A percentile compares a stretch with the other conserved stretches of the same genome.
Conservation (phyloP, 1,284 basidiomycete species). For the Takashimella koratensis region DNA sequence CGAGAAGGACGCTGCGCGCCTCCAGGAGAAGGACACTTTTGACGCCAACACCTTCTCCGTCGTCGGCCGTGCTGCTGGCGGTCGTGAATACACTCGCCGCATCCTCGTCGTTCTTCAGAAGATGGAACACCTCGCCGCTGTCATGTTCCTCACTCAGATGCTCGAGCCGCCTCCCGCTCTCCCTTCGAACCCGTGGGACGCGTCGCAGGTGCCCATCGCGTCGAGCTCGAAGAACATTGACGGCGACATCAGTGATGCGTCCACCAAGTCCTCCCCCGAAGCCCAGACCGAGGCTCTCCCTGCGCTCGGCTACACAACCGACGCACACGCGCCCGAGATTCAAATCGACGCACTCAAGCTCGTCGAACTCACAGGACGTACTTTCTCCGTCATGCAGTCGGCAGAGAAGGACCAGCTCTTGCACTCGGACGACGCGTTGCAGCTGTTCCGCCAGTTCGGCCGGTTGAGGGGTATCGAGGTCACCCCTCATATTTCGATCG, state of each 20-base stretch:
- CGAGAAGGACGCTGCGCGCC: conserved; percentile 14
- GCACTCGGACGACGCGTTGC: conserved; percentile 71
- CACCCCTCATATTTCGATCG: conserved; percentile 59
- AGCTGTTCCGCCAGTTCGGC: conserved; percentile 72
- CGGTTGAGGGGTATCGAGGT: conserved; percentile 67
- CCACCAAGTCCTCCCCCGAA: conserved; percentile 12
- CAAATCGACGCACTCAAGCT: conserved; percentile 71
- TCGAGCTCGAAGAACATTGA: conserved; percentile 6
- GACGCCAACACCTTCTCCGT: conserved; percentile 6
- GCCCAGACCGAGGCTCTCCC: conserved; percentile 7
- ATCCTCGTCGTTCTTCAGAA: conserved; percentile 87
- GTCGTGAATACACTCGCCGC: conserved; percentile 33
- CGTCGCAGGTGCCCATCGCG: neutral
- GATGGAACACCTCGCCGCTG: conserved; percentile 70
- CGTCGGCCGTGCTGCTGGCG: conserved; percentile 28
- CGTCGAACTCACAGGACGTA: conserved; percentile 82
- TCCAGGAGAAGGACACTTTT: neutral
- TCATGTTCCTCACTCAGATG: conserved; percentile 55
- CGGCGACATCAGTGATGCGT: conserved; percentile 16
- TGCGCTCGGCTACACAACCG: conserved; percentile 1
- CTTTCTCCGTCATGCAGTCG: conserved; percentile 78
- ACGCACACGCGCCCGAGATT: conserved; percentile 5
- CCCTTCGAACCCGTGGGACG: neutral
- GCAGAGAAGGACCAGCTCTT: conserved; percentile 65
- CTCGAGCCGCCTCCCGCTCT: conserved; percentile 43